phyloP scores from a whole-genome alignment of 352 stramenopile genomes.

The Blastocystis hominis region DNA sequence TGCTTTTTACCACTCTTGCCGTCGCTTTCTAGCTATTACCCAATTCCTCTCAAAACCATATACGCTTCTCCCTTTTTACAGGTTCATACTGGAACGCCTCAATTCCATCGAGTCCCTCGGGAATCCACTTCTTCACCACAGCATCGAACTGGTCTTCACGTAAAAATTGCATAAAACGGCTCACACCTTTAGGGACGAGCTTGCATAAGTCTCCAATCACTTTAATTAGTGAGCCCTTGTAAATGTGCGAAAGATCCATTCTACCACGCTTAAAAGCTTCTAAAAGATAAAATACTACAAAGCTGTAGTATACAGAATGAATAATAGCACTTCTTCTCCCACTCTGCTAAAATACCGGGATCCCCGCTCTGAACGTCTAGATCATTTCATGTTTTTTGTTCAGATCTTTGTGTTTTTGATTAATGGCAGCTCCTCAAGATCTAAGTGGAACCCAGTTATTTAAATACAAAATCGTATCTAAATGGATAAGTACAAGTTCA shows the following conservation, averaged over 20 bases:
- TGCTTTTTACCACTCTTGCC: slow-evolving; percentile 34
- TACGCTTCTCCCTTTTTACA: neutral
- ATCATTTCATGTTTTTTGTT: slow-evolving; percentile 10
- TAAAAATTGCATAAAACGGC: neutral
- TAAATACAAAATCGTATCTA: slow-evolving; percentile 49
- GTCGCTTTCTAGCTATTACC: neutral
- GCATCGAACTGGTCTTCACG: slow-evolving; percentile 29
- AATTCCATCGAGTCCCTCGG: slow-evolving; percentile 45
- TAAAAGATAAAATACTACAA: neutral
- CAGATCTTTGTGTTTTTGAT: neutral
- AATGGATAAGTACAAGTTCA: neutral
- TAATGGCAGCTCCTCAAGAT: slow-evolving; percentile 9
- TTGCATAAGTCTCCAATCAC: slow-evolving; percentile 37
- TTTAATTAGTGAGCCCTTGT: slow-evolving; percentile 34
- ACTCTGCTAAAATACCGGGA: neutral
- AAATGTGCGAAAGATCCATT: slow-evolving; percentile 25
- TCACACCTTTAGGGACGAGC: slow-evolving; percentile 17
- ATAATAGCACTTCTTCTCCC: too few species aligned
- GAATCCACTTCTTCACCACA: slow-evolving; percentile 38
- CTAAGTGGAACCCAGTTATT: slow-evolving; percentile 37
- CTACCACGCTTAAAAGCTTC: neutral
- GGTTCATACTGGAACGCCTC: slow-evolving; percentile 34
- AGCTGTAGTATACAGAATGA: too few species aligned
- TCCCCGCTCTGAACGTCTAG: neutral
- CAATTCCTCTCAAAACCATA: neutral